These are phyloP conservation scores for Saccharomycopsis hybrid DNA, from an alignment of 1,139 yeast species.

Conservation along the genomic window DNA sequence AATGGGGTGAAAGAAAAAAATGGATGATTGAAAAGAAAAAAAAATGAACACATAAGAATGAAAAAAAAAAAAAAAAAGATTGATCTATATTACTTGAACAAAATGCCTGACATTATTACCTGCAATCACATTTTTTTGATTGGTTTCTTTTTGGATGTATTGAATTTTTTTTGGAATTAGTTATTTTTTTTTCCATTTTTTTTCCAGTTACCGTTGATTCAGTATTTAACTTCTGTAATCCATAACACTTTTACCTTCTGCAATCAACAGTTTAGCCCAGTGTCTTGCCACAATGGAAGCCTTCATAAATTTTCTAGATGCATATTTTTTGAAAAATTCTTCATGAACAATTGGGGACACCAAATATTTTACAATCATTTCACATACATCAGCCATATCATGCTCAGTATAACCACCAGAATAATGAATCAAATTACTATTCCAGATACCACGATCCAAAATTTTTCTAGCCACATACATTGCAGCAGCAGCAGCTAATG, in stretches of 20 bases:
- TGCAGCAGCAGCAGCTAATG: conserved; percentile 83
- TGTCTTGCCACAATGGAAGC: conserved; percentile 83
- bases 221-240: neutral
- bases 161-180: too few species aligned
- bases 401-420: conserved; percentile 79
- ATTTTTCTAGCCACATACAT: conserved; percentile 84
- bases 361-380: conserved; percentile 70
- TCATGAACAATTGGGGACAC: conserved; percentile 85
- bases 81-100: too few species aligned
- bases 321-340: conserved; percentile 90
- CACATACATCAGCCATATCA: conserved; percentile 66
- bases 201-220: too few species aligned
- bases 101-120: too few species aligned
- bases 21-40: too few species aligned
- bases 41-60: too few species aligned
- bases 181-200: too few species aligned
- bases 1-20: too few species aligned
- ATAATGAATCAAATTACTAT: conserved; percentile 73
- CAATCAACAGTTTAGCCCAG: conserved; percentile 64
- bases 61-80: too few species aligned
- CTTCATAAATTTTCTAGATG: conserved; percentile 84
- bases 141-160: too few species aligned
- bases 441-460: conserved; percentile 61
- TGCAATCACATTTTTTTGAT: too few species aligned
- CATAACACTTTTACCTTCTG: conserved; percentile 9